A percentile compares a stretch with the other conserved stretches of the same genome.
Evolutionary conservation across 805 yeast species (phyloP).

Genomic region (Wickerhamomyces chambardii): DNA sequence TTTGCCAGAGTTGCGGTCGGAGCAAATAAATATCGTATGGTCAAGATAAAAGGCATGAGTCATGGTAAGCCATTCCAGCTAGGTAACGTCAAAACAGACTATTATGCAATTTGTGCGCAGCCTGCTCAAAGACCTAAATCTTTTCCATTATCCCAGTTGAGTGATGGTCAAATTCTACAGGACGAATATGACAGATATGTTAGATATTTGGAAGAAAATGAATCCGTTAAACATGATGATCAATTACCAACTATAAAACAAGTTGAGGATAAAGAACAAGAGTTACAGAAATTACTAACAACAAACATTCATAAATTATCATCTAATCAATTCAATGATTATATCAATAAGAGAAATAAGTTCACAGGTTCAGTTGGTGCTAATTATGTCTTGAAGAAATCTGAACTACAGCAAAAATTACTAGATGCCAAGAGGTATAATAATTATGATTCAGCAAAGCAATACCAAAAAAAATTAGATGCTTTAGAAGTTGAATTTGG

Average conservation of each 20-base stretch:
- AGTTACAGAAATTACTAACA: constrained; percentile 52
- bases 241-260: constrained; percentile 56
- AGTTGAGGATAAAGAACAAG: constrained; percentile 54
- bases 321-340: constrained; percentile 65
- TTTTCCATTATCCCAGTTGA: constrained; percentile 70
- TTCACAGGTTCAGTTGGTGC: constrained; percentile 54
- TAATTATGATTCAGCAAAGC: constrained; percentile 32
- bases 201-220: constrained; percentile 49
- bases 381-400: constrained; percentile 69
- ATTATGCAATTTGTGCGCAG: constrained; percentile 68
- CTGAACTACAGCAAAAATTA: constrained; percentile 63
- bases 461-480: constrained; percentile 38
- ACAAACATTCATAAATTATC: constrained; percentile 45
- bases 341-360: constrained; percentile 64
- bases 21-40: constrained; percentile 70
- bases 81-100: constrained; percentile 40
- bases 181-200: constrained; percentile 71
- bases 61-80: constrained; percentile 41
- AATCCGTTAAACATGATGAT: constrained; percentile 16
- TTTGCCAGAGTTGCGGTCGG: constrained; percentile 77
- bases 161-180: constrained; percentile 64
- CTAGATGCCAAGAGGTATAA: constrained; percentile 62
- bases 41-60: constrained; percentile 62
- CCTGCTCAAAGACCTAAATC: constrained; percentile 65
- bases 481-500: constrained; percentile 24